Percentiles rank a stretch among this genome's conserved stretches.
phyloP scores from a whole-genome alignment of 78 protist species.

The Parvularia atlantis region DNA sequence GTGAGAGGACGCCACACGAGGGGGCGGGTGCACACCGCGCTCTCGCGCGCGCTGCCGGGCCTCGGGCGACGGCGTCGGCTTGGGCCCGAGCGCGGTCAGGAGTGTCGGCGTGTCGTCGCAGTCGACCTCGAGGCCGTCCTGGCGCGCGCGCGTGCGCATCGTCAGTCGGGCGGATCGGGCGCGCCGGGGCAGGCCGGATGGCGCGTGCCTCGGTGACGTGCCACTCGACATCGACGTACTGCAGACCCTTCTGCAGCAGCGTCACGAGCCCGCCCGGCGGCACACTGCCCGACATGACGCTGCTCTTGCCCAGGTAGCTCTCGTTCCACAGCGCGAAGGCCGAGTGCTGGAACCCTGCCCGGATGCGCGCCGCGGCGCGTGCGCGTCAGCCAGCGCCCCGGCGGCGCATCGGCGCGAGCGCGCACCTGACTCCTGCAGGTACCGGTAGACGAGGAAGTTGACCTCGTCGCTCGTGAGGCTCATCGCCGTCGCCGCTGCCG shows the following conservation, averaged over 20 bases:
- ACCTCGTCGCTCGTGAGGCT: slow-evolving; percentile 68
- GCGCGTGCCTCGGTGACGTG: not conserved
- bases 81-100: slow-evolving; percentile 3
- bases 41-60: not conserved
- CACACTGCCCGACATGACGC: slow-evolving; percentile 45
- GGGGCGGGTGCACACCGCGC: not conserved
- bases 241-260: slow-evolving; percentile 82
- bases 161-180: too few species aligned
- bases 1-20: not conserved
- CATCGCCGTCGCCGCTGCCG: slow-evolving; percentile 22
- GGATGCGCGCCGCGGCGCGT: not conserved
- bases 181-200: too few species aligned
- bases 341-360: slow-evolving; percentile 80
- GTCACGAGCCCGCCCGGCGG: slow-evolving; percentile 81
- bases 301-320: slow-evolving; percentile 33
- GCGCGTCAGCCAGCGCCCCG: too few species aligned
- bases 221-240: slow-evolving; percentile 35
- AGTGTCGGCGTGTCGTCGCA: slow-evolving; percentile 53
- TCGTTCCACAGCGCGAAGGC: slow-evolving; percentile 85
- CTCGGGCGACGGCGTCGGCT: not conserved
- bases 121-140: slow-evolving; percentile 56
- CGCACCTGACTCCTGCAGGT: slow-evolving; percentile 81
- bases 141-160: too few species aligned
- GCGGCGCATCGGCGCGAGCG: too few species aligned
- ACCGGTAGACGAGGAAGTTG: slow-evolving; percentile 77